Evolutionary conservation across 352 stramenopile genomes (phyloP), one percentile per base, ranked within the genome.

Genomic region (Phytopythium montanum): DNA sequence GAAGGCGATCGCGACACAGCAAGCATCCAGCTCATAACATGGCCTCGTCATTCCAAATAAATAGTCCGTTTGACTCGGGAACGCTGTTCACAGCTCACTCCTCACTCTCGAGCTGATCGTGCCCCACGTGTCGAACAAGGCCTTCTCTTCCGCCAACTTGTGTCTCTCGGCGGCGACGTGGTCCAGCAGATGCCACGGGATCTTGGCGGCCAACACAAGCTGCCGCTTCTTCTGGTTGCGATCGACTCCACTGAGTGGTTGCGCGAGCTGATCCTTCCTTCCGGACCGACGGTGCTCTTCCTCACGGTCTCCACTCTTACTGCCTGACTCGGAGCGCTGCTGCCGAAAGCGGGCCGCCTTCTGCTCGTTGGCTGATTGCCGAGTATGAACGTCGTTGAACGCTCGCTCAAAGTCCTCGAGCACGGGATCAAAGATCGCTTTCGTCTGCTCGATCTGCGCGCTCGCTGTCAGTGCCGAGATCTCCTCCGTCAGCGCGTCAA

Each of bases 101-200:
- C 31, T 55, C 54, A 75, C 45, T 59, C 64, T 23, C 21, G 33
- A 1, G 38, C 18, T 66, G 29, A 72, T 42, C 61, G 73, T 85
- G 10, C 63, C 61, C 81, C 79, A 88, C 2, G 70, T 59, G 49
- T 81, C 76, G 59, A 88, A 90, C 52, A 90, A 72, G 0, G 64
- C 60, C 52, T 85, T 88, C 59, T 90, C 84, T 14, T 78, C 69
- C 6, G 73, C 75, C 7, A 89, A 46, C 33, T 74, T 73, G 28
- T 66, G 61, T 0, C 71, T 66, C 28, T 91, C 79, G 7, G 69
- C 71, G 2, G 70, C 67, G 13, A 93, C 28, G 28, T 90, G 70
- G 31, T 94, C 84, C 1, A 94, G 64, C 5, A 94, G 60, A 49
- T 86, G 65, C 81, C 84, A 92, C 28, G 84, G 82, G 28, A 92